Percentiles rank a stretch among this genome's conserved stretches.
Evolutionary conservation across 257 asterid species (phyloP).

Genomic region (Apocynum venetum): DNA sequence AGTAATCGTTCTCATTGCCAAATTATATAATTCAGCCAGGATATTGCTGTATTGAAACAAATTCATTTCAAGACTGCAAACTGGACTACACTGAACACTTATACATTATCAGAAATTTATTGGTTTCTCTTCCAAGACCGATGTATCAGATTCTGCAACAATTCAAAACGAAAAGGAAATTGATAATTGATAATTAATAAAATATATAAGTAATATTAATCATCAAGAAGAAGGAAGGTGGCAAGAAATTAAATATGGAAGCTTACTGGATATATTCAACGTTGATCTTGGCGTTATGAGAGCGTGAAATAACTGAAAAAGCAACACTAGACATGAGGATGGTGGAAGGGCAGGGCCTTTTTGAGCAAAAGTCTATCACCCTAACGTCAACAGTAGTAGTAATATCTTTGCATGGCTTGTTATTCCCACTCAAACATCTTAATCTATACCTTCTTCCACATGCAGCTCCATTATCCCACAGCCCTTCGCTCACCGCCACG

Average conservation of each 20-base stretch:
- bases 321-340: constrained; percentile 42
- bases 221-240: background rate
- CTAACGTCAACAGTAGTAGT: constrained; percentile 26
- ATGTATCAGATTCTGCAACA: constrained; percentile 18
- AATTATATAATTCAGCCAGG: too few relatives aligned
- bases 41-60: too few relatives aligned
- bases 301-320: constrained; percentile 30
- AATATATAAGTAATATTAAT: too few relatives aligned
- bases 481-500: constrained; percentile 39
- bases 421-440: constrained; percentile 43
- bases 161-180: background rate
- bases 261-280: constrained; percentile 29
- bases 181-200: background rate
- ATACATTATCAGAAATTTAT: too few relatives aligned
- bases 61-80: too few relatives aligned
- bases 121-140: background rate
- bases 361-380: constrained; percentile 34
- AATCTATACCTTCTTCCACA: constrained; percentile 46
- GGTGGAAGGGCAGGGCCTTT: constrained; percentile 39
- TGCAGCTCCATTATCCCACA: constrained; percentile 59
- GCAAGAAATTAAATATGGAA: too few relatives aligned
- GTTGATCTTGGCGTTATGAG: constrained; percentile 31
- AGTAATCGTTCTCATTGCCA: too few relatives aligned
- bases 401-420: constrained; percentile 34
- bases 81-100: too few relatives aligned